A percentile compares a stretch with the other conserved stretches of the same genome.
Conservation (phyloP, 129 eudicot species). For the Pittosporum tobira region DNA sequence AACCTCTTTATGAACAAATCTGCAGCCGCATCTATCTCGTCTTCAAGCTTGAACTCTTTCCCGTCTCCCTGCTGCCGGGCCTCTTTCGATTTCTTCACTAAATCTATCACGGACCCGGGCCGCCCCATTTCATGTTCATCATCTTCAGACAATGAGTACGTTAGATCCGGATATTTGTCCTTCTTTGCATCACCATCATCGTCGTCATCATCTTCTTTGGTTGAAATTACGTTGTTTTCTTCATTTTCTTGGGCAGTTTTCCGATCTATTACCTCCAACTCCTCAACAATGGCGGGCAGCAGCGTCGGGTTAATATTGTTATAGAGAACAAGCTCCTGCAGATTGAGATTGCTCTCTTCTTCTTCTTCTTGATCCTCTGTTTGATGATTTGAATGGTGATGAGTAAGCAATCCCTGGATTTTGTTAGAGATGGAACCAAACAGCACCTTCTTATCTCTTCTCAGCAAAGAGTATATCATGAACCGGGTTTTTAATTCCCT, state of each 20-base stretch:
- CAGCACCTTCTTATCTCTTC: slow-evolving; percentile 18
- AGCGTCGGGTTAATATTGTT: not conserved
- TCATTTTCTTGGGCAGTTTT: not conserved
- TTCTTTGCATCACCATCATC: not conserved
- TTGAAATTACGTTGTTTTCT: too few relatives aligned
- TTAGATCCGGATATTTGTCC: slow-evolving; percentile 4
- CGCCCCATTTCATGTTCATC: slow-evolving; percentile 9
- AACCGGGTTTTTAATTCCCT: slow-evolving; percentile 17
- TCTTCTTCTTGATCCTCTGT: not conserved
- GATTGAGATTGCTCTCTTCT: not conserved
- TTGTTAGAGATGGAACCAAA: slow-evolving; percentile 14
- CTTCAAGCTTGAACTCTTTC: slow-evolving; percentile 17
- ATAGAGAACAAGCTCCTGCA: not conserved
- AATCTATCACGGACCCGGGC: slow-evolving; percentile 6
- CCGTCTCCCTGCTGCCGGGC: not conserved
- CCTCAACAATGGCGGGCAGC: not conserved
- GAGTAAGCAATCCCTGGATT: not conserved
- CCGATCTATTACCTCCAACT: not conserved
- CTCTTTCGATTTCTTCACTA: slow-evolving; percentile 11
- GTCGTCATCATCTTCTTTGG: not conserved
- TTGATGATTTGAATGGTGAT: not conserved
- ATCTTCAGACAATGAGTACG: slow-evolving; percentile 1
- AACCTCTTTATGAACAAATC: slow-evolving; percentile 22
- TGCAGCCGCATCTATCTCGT: slow-evolving; percentile 19
- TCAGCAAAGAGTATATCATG: slow-evolving; percentile 12